phyloP scores from a whole-genome alignment of 2,329 filamentous ascomycete species.

The Neofusicoccum umdonicola region DNA sequence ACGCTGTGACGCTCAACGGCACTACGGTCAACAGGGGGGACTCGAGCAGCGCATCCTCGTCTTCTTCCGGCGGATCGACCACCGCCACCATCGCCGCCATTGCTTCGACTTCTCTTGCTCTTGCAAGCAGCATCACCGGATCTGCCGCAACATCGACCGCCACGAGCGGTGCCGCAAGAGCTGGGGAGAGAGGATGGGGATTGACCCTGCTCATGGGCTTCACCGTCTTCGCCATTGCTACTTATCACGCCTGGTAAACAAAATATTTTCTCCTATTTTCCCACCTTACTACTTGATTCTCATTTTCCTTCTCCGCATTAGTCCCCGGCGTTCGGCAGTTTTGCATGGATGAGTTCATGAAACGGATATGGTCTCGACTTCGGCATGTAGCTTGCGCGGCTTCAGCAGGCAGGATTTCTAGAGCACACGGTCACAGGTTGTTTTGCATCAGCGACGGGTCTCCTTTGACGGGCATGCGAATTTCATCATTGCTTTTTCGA shows the following conservation, averaged over 20 bases:
- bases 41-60: not conserved
- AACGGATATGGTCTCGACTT: not conserved
- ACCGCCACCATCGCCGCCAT: conserved; percentile 4
- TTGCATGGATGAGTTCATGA: not conserved
- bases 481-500: not conserved
- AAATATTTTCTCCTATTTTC: not conserved
- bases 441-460: not conserved
- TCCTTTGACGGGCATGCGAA: not conserved
- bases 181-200: not conserved
- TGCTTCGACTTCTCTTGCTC: not conserved
- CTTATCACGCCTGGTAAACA: conserved; percentile 8
- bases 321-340: conserved; percentile 9
- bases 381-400: not conserved
- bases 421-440: not conserved
- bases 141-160: not conserved
- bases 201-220: conserved; percentile 7
- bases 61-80: not conserved
- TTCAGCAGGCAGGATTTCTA: not conserved
- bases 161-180: not conserved
- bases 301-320: not conserved
- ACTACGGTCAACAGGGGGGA: not conserved
- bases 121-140: conserved; percentile 1
- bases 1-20: conserved; percentile 25
- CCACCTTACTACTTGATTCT: not conserved
- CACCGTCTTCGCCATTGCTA: conserved; percentile 1